These are phyloP conservation scores for Irineochytrium annulatum DNA, from an alignment of 192 early-diverging fungal genomes.

Conservation along the genomic window DNA sequence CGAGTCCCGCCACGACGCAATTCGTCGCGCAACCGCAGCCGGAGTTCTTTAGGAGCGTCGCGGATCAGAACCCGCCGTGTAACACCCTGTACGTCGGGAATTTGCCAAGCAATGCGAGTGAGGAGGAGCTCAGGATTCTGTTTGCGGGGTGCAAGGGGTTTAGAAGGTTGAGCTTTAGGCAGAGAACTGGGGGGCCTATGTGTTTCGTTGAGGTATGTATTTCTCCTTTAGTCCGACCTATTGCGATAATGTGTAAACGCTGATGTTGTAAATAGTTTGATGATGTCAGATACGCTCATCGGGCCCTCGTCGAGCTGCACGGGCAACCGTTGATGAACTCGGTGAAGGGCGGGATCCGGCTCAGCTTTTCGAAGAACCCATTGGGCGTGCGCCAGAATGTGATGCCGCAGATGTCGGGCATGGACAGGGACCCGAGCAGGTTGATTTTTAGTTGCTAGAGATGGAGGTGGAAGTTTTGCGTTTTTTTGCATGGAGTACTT, in stretches of 20 bases:
- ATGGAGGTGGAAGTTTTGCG: no score
- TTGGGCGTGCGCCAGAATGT: constrained; percentile 79
- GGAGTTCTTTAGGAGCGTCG: constrained; percentile 26
- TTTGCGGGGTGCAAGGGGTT: constrained; percentile 83
- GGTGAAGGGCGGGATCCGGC: constrained; percentile 89
- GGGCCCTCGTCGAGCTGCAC: constrained; percentile 80
- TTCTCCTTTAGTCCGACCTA: no score
- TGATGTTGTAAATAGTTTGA: no score
- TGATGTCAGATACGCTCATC: constrained; percentile 84
- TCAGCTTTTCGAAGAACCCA: constrained; percentile 96
- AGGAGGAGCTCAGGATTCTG: constrained; percentile 82
- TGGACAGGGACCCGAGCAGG: no score
- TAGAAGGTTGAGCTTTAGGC: constrained; percentile 84
- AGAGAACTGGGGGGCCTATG: constrained; percentile 91
- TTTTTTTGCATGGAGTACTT: no score
- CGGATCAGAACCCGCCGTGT: constrained; percentile 97
- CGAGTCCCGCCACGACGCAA: constrained; percentile 2
- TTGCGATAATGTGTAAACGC: no score
- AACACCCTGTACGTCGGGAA: constrained; percentile 99
- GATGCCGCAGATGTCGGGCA: no score
- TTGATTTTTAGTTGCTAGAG: no score
- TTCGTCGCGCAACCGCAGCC: constrained; percentile 6
- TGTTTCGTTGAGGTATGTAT: constrained; percentile 99
- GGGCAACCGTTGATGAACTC: constrained; percentile 80
- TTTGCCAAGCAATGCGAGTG: constrained; percentile 78